Evolutionary conservation across 345 rosid species (phyloP).

Genomic region (Salix brachista): DNA sequence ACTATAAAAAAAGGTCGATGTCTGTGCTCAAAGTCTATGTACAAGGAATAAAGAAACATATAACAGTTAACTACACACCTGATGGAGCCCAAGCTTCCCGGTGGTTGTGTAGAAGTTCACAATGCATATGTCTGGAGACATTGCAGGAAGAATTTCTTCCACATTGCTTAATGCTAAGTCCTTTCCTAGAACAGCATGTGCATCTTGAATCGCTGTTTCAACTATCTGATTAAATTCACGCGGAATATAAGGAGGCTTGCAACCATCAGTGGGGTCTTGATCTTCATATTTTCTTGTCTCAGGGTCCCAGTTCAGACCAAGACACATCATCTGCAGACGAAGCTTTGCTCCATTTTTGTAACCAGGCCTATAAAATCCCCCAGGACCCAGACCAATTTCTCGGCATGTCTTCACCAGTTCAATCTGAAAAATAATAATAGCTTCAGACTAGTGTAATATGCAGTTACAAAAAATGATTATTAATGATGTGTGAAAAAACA

Average conservation of each 20-base stretch:
- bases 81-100: slow-evolving; percentile 22
- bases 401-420: slow-evolving; percentile 17
- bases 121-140: slow-evolving; percentile 19
- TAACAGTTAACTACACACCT: not conserved
- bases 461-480: not conserved
- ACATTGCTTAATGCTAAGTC: not conserved
- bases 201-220: slow-evolving; percentile 14
- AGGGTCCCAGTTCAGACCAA: slow-evolving; percentile 24
- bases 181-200: slow-evolving; percentile 12
- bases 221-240: slow-evolving; percentile 3
- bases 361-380: slow-evolving; percentile 18
- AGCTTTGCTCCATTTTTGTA: slow-evolving; percentile 19
- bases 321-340: slow-evolving; percentile 21
- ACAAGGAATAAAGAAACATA: not conserved
- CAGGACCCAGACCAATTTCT: slow-evolving; percentile 12
- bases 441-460: not conserved
- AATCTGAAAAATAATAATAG: not conserved
- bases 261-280: not conserved
- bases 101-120: slow-evolving; percentile 14
- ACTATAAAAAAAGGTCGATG: no score
- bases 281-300: slow-evolving; percentile 15
- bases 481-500: not conserved
- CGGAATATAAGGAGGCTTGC: slow-evolving; percentile 9
- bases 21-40: no score
- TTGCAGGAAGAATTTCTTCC: slow-evolving; percentile 14